Conservation (phyloP, 176 grass and related monocot species). For the Rhynchospora tenuis region DNA sequence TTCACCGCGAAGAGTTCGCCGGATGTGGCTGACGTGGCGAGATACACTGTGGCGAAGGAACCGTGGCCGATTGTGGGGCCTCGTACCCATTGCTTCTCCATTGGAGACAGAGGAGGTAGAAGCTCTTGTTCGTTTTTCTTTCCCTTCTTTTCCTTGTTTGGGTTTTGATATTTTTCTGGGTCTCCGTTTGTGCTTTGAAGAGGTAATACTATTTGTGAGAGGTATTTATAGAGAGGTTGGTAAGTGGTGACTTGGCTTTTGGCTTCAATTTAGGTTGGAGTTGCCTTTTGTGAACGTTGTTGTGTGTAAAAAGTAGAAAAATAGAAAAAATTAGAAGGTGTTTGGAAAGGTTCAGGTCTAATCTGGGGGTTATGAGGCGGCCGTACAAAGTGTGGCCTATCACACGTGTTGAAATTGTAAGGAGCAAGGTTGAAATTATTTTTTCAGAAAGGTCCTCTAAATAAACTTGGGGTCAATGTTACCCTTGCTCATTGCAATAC, state of each 20-base stretch:
- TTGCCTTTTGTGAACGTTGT: neutral
- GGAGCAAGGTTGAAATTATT: neutral
- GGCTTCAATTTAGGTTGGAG: constrained; percentile 6
- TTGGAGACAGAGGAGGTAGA: neutral
- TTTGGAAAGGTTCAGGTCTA: constrained; percentile 1
- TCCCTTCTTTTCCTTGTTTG: neutral
- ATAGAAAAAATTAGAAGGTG: neutral
- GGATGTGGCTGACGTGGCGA: constrained; percentile 32
- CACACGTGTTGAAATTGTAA: constrained; percentile 5
- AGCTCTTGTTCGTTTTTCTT: neutral
- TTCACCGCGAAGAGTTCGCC: constrained; percentile 78
- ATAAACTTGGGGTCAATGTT: neutral
- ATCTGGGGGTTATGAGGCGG: neutral
- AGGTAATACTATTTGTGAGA: too few species aligned
- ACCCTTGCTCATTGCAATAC: too few species aligned
- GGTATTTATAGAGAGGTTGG: constrained; percentile 1
- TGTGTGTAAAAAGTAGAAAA: neutral
- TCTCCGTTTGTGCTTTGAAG: neutral
- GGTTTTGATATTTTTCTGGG: neutral
- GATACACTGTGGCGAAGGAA: constrained; percentile 52
- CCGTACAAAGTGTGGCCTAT: neutral
- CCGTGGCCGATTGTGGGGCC: constrained; percentile 49
- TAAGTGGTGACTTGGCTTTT: constrained; percentile 3
- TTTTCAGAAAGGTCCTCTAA: neutral
- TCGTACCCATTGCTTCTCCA: constrained; percentile 31